phyloP scores from a whole-genome alignment of 331 rosid genomes.

The Acacia concinna region DNA sequence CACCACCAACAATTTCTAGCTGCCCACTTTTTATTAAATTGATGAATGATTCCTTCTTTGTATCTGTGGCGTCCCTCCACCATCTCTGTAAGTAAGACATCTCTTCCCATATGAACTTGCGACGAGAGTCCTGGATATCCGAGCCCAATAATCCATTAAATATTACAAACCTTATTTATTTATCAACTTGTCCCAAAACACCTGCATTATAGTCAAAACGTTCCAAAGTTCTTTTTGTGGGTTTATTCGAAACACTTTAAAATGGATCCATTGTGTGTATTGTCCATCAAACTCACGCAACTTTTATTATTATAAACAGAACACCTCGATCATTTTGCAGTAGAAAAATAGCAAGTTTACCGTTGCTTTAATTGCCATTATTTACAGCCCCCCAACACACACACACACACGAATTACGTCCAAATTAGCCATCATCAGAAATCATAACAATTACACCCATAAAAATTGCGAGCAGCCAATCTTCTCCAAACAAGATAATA shows the following conservation, averaged over 20 bases:
- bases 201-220: slow-evolving; percentile 3
- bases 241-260: background rate
- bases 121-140: slow-evolving; percentile 68
- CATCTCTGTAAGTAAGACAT: slow-evolving; percentile 98
- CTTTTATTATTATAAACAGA: background rate
- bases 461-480: slow-evolving; percentile 3
- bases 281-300: background rate
- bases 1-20: slow-evolving; percentile 99
- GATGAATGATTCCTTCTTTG: slow-evolving; percentile 59
- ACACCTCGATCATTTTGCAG: background rate
- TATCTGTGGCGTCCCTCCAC: slow-evolving; percentile 91
- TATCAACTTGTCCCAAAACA: background rate
- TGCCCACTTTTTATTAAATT: slow-evolving; percentile 80
- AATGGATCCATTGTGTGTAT: background rate
- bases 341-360: background rate
- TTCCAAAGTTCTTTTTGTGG: background rate
- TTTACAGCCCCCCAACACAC: background rate
- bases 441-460: background rate
- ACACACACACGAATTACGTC: slow-evolving; percentile 1
- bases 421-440: slow-evolving; percentile 1
- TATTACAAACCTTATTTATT: slow-evolving; percentile 14
- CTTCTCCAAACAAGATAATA: background rate
- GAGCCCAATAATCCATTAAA: slow-evolving; percentile 25
- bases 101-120: slow-evolving; percentile 99
- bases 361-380: background rate